phyloP scores from a whole-genome alignment of 2,329 filamentous ascomycete genomes.

The Dothideomycetidae sp. region DNA sequence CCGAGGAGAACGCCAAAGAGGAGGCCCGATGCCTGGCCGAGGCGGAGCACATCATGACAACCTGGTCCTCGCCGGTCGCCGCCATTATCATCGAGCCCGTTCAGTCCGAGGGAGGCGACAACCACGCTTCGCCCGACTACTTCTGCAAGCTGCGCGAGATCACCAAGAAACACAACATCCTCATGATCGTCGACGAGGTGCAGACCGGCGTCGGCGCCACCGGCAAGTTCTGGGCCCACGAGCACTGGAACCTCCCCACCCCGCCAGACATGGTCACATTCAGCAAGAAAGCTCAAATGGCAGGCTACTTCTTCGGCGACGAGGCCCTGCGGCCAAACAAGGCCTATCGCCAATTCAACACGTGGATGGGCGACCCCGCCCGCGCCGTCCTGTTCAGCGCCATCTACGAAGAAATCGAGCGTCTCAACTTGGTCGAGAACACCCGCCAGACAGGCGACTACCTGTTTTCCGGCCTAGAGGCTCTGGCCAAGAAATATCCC shows the following conservation, averaged over 20 bases:
- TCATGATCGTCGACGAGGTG: conserved; percentile 84
- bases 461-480: conserved; percentile 53
- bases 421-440: conserved; percentile 56
- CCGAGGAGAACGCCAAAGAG: conserved; percentile 58
- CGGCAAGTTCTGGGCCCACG: conserved; percentile 87
- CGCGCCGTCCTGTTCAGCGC: conserved; percentile 68
- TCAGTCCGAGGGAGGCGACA: conserved; percentile 83
- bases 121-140: conserved; percentile 74
- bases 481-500: conserved; percentile 53
- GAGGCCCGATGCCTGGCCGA: conserved; percentile 68
- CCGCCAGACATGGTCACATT: conserved; percentile 89
- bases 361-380: conserved; percentile 85
- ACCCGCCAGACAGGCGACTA: conserved; percentile 65
- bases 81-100: conserved; percentile 77
- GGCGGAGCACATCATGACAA: conserved; percentile 64
- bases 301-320: conserved; percentile 78
- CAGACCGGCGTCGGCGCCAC: conserved; percentile 84
- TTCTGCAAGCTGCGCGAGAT: conserved; percentile 68
- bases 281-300: conserved; percentile 84
- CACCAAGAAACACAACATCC: conserved; percentile 58
- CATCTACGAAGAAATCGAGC: conserved; percentile 66
- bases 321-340: conserved; percentile 67
- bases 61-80: conserved; percentile 60
- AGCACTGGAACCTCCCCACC: conserved; percentile 70
- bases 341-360: conserved; percentile 89